phyloP scores from a whole-genome alignment of 805 yeast genomes.

The Ogataea angusta region DNA sequence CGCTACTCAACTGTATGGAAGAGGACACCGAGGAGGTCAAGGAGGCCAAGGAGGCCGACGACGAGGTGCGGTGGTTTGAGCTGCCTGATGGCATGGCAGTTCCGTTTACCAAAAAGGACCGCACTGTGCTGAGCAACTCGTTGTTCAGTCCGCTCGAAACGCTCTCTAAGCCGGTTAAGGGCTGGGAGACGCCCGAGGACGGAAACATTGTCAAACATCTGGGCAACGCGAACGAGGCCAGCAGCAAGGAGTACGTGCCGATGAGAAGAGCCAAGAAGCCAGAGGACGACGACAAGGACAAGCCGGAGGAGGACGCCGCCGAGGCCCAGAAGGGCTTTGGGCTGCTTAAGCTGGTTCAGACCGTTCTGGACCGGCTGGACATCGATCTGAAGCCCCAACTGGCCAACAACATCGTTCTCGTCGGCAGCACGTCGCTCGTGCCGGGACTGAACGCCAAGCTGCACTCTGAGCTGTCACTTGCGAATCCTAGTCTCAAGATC shows the following conservation, averaged over 20 bases:
- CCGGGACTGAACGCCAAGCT: slow-evolving; percentile 81
- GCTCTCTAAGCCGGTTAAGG: slow-evolving; percentile 28
- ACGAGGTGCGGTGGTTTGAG: slow-evolving; percentile 54
- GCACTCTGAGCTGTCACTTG: slow-evolving; percentile 61
- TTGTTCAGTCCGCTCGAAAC: slow-evolving; percentile 57
- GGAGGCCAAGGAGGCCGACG: slow-evolving; percentile 22
- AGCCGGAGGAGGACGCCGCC: slow-evolving; percentile 32
- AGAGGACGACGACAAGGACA: slow-evolving; percentile 31
- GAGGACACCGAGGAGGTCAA: slow-evolving; percentile 26
- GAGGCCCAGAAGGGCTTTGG: slow-evolving; percentile 29
- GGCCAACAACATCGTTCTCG: slow-evolving; percentile 83
- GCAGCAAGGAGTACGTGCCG: slow-evolving; percentile 68
- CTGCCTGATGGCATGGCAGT: slow-evolving; percentile 72
- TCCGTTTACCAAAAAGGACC: slow-evolving; percentile 51
- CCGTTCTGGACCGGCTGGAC: slow-evolving; percentile 58
- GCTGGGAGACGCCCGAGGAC: slow-evolving; percentile 40
- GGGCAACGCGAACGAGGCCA: slow-evolving; percentile 28
- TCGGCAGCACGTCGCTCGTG: slow-evolving; percentile 78
- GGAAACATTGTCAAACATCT: slow-evolving; percentile 46
- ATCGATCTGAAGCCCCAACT: slow-evolving; percentile 80
- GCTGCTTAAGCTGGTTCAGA: slow-evolving; percentile 57
- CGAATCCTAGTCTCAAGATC: slow-evolving; percentile 82
- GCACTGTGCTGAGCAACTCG: slow-evolving; percentile 68
- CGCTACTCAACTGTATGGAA: slow-evolving; percentile 48
- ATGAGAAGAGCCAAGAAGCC: slow-evolving; percentile 53